Evolutionary conservation across 176 grass and related monocot genomes (phyloP).

Genomic region (Lolium rigidum): DNA sequence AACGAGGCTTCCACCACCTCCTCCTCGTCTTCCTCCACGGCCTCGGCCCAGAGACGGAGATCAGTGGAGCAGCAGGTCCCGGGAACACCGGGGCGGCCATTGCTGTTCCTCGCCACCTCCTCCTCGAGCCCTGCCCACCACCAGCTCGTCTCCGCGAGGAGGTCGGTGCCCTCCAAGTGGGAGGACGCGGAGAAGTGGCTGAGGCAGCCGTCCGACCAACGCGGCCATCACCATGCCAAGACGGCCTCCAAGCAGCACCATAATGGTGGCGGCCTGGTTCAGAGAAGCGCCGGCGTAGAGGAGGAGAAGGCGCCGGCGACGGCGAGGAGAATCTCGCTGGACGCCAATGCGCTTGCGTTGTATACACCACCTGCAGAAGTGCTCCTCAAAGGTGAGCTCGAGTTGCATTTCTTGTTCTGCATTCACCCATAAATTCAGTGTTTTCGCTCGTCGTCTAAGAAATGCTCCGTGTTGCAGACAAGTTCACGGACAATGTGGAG

Average conservation of each 20-base stretch:
- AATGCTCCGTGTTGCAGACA: slow-evolving; percentile 60
- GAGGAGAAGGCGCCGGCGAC: slow-evolving; percentile 29
- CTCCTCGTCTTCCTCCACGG: slow-evolving; percentile 40
- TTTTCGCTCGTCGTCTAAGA: not conserved
- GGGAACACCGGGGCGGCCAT: slow-evolving; percentile 54
- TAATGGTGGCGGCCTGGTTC: slow-evolving; percentile 9
- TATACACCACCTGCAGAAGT: slow-evolving; percentile 60
- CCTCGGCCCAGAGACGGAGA: slow-evolving; percentile 56
- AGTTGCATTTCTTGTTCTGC: not conserved
- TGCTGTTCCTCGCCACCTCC: slow-evolving; percentile 60
- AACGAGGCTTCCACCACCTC: slow-evolving; percentile 41
- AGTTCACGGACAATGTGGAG: slow-evolving; percentile 85
- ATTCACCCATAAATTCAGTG: not conserved
- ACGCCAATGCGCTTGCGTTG: slow-evolving; percentile 48
- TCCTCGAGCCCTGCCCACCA: slow-evolving; percentile 52
- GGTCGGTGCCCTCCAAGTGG: slow-evolving; percentile 92
- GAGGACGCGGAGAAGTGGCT: slow-evolving; percentile 99
- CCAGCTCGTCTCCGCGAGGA: slow-evolving; percentile 53
- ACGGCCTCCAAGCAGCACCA: slow-evolving; percentile 45
- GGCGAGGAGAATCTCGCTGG: slow-evolving; percentile 48
- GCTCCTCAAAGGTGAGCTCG: slow-evolving; percentile 80
- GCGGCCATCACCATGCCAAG: slow-evolving; percentile 36
- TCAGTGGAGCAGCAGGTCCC: slow-evolving; percentile 52
- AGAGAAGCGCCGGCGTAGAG: slow-evolving; percentile 38
- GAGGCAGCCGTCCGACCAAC: slow-evolving; percentile 57